Evolutionary conservation across 192 early-diverging fungal genomes (phyloP).

Genomic region (Podila epicladia): DNA sequence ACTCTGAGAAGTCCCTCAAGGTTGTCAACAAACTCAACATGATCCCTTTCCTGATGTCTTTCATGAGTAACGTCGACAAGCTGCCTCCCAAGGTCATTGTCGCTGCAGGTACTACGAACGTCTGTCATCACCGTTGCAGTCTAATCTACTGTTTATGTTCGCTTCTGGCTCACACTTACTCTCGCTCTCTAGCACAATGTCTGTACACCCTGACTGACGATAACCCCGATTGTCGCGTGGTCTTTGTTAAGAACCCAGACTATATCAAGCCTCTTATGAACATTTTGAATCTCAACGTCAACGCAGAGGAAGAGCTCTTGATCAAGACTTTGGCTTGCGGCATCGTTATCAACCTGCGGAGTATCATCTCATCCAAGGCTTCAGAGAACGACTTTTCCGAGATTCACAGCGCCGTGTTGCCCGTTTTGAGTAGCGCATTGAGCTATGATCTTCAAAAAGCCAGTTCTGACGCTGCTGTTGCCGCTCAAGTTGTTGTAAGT

Average conservation of each 20-base stretch:
- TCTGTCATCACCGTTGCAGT: constrained; percentile 15
- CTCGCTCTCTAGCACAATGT: constrained; percentile 68
- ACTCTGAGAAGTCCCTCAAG: constrained; percentile 72
- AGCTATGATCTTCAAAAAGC: constrained; percentile 60
- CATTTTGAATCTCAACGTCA: constrained; percentile 52
- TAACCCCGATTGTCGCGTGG: constrained; percentile 65
- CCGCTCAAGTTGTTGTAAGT: constrained; percentile 54
- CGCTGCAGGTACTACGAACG: constrained; percentile 54
- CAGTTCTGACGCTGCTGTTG: constrained; percentile 50
- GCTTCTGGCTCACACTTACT: not conserved
- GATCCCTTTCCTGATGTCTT: constrained; percentile 75
- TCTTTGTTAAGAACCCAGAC: constrained; percentile 66
- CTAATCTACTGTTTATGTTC: not conserved
- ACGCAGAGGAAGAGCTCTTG: constrained; percentile 66
- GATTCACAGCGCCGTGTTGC: constrained; percentile 57
- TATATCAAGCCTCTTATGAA: constrained; percentile 62
- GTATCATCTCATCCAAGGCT: constrained; percentile 41
- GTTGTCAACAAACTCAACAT: constrained; percentile 71
- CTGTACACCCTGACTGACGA: constrained; percentile 87
- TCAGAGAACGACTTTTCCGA: constrained; percentile 46
- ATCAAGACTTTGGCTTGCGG: constrained; percentile 77
- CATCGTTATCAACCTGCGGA: constrained; percentile 63
- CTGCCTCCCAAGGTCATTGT: constrained; percentile 59
- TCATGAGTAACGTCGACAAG: constrained; percentile 63
- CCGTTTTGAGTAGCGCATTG: constrained; percentile 55